Percentiles rank a stretch among this genome's conserved stretches.
Conservation (phyloP, 2,329 filamentous ascomycete species). For the Diatrype stigma region DNA sequence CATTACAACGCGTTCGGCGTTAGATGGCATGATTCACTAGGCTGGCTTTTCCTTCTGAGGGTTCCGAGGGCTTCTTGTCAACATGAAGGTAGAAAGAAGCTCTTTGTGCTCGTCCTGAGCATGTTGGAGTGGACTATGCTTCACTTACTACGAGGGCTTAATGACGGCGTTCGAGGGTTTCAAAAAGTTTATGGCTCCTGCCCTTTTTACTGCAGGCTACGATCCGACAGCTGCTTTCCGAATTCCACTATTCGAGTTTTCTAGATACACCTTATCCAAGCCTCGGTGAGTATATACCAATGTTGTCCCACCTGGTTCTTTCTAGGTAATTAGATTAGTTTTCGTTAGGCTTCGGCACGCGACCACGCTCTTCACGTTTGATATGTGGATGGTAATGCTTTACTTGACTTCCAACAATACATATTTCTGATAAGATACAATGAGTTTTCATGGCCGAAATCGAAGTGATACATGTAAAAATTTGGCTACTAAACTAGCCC, state of each 20-base stretch:
- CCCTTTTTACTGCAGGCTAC: not conserved
- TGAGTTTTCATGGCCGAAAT: no score
- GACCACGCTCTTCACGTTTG: not conserved
- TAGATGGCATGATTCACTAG: slow-evolving; percentile 9
- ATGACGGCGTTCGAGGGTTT: slow-evolving; percentile 30
- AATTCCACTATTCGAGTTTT: not conserved
- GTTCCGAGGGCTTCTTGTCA: slow-evolving; percentile 28
- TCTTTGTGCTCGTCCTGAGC: slow-evolving; percentile 21
- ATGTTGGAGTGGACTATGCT: slow-evolving; percentile 28
- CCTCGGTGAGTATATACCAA: not conserved
- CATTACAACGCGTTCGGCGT: slow-evolving; percentile 7
- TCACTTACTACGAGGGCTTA: slow-evolving; percentile 27
- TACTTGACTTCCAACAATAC: no score
- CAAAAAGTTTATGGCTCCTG: slow-evolving; percentile 14
- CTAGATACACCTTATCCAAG: not conserved
- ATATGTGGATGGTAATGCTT: not conserved
- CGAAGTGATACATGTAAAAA: no score
- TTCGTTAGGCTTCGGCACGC: not conserved
- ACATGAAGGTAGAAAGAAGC: slow-evolving; percentile 29
- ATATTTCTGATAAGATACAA: no score
- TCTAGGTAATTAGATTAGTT: not conserved
- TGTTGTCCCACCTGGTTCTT: not conserved
- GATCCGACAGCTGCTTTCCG: not conserved
- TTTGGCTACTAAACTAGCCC: no score
- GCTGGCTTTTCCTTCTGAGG: slow-evolving; percentile 31